phyloP scores from a whole-genome alignment of 495 filamentous ascomycete genomes.

The Xylaria acuta region DNA sequence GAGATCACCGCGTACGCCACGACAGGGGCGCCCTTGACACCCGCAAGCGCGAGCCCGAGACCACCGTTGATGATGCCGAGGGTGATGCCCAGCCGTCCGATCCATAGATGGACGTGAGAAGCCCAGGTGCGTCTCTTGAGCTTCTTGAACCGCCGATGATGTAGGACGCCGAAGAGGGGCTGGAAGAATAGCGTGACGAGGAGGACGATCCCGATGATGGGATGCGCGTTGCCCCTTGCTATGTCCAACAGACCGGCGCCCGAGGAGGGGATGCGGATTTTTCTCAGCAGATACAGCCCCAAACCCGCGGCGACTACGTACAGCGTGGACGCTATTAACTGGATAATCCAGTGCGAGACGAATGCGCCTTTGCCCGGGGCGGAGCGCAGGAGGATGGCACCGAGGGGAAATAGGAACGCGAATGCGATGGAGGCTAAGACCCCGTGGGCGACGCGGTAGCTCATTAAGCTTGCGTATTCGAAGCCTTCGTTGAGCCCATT shows the following conservation, averaged over 20 bases:
- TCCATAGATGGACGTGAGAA: conserved; percentile 69
- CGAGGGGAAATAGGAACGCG: conserved; percentile 59
- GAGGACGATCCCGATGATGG: conserved; percentile 67
- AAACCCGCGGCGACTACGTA: conserved; percentile 62
- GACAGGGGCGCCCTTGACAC: conserved; percentile 35
- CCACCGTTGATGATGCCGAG: conserved; percentile 74
- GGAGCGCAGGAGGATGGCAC: conserved; percentile 61
- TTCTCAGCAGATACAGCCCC: conserved; percentile 59
- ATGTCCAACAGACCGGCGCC: conserved; percentile 38
- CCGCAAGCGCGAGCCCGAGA: conserved; percentile 62
- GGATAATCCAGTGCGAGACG: conserved; percentile 59
- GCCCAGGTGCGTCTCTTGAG: conserved; percentile 54
- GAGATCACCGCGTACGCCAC: conserved; percentile 46
- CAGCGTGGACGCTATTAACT: conserved; percentile 58
- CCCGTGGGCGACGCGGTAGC: conserved; percentile 48
- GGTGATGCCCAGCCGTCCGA: conserved; percentile 64
- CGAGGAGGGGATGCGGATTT: conserved; percentile 34
- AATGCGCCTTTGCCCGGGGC: conserved; percentile 43
- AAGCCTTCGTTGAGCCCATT: conserved; percentile 34
- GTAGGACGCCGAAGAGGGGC: conserved; percentile 64
- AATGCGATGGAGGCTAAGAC: conserved; percentile 53
- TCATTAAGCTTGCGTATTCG: conserved; percentile 12
- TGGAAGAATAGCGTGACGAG: conserved; percentile 61
- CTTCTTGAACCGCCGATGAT: conserved; percentile 64
- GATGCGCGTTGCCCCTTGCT: conserved; percentile 46